Conservation (phyloP, 2,329 filamentous ascomycete genomes). For the Dothiorella sarmentorum region DNA sequence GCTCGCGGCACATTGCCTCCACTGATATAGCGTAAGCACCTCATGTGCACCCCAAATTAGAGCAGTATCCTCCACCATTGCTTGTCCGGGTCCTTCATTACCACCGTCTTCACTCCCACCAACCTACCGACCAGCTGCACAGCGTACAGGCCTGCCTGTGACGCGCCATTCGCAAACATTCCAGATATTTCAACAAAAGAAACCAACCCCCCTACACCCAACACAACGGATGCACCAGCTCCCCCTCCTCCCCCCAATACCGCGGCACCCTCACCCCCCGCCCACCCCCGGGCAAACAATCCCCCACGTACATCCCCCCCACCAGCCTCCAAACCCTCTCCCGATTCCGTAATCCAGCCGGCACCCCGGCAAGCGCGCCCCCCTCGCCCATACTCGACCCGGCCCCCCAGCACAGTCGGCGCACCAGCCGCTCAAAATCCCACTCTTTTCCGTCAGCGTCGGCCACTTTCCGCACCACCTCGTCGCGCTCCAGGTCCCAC, state of each 20-base stretch:
- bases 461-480: not conserved
- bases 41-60: too few relatives aligned
- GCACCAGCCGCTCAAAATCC: constrained; percentile 47
- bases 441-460: constrained; percentile 37
- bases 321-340: not conserved
- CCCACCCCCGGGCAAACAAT: not conserved
- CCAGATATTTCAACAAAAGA: too few relatives aligned
- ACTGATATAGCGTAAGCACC: too few relatives aligned
- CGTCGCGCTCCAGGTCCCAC: not conserved
- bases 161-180: not conserved
- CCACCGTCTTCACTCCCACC: too few relatives aligned
- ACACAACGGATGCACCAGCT: not conserved
- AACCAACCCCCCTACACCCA: not conserved
- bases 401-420: not conserved
- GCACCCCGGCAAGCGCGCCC: not conserved
- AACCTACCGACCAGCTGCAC: too few relatives aligned
- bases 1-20: too few relatives aligned
- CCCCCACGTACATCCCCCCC: not conserved
- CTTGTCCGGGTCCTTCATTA: too few relatives aligned
- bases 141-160: too few relatives aligned
- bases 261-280: not conserved
- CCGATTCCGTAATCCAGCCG: not conserved
- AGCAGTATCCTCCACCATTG: too few relatives aligned
- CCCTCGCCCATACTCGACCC: not conserved
- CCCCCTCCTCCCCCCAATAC: not conserved